A percentile compares a stretch with the other conserved stretches of the same genome.
Evolutionary conservation across 441 rosid species (phyloP).

Genomic region (Croton laevigatus): DNA sequence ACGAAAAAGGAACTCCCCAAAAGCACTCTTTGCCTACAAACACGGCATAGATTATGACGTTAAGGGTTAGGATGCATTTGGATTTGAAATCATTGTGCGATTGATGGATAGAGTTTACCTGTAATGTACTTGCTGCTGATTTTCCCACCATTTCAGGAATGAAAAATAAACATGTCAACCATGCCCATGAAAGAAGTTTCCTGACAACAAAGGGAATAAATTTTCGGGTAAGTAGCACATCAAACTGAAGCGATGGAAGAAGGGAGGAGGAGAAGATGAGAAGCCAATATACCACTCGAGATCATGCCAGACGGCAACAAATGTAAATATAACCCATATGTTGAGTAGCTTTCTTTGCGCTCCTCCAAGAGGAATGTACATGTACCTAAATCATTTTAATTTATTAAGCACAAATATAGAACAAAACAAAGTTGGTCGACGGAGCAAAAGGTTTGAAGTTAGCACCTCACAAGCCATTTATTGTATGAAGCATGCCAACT

Average conservation of each 20-base stretch:
- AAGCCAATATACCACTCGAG: conserved; percentile 70
- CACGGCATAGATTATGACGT: conserved; percentile 1
- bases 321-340: conserved; percentile 89
- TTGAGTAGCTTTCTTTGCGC: conserved; percentile 73
- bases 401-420: conserved; percentile 13
- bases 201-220: conserved; percentile 41
- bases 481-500: conserved; percentile 98
- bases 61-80: conserved; percentile 1
- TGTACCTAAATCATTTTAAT: conserved; percentile 49
- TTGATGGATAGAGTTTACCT: conserved; percentile 43
- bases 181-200: conserved; percentile 99
- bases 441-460: conserved; percentile 13
- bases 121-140: conserved; percentile 57
- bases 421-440: conserved; percentile 9
- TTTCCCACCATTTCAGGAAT: conserved; percentile 83
- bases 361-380: conserved; percentile 97
- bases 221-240: conserved; percentile 25
- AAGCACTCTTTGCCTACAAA: conserved; percentile 55
- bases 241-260: neutral
- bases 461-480: conserved; percentile 97
- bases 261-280: neutral
- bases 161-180: conserved; percentile 95
- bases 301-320: conserved; percentile 98
- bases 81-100: neutral
- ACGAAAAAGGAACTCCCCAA: conserved; percentile 53